A percentile compares a stretch with the other conserved stretches of the same genome.
phyloP scores from a whole-genome alignment of 257 asterid species.

The Solanum medicagineum region DNA sequence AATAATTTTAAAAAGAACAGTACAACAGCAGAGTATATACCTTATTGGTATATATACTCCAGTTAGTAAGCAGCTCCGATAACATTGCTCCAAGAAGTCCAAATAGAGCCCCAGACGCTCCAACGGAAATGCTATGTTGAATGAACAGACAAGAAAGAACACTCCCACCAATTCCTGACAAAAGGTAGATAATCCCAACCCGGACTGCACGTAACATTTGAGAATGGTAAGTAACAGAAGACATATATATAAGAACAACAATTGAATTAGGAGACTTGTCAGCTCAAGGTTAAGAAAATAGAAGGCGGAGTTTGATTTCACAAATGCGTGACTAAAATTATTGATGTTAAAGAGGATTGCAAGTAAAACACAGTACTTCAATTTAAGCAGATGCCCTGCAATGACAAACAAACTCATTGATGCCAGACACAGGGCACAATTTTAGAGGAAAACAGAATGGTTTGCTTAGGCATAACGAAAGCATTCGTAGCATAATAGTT shows the following conservation, averaged over 20 bases:
- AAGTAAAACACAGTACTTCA: neutral
- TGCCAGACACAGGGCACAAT: neutral
- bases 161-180: slow-evolving; percentile 93
- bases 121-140: slow-evolving; percentile 75
- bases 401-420: neutral
- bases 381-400: neutral
- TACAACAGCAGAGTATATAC: slow-evolving; percentile 9
- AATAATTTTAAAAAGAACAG: neutral
- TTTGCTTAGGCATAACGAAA: neutral
- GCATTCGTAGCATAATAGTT: neutral
- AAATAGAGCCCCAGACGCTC: slow-evolving; percentile 98
- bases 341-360: neutral
- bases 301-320: neutral
- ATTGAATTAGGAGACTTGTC: neutral
- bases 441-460: neutral
- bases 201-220: slow-evolving; percentile 41
- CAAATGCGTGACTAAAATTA: neutral
- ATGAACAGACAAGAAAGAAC: slow-evolving; percentile 66
- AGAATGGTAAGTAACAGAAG: neutral
- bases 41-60: slow-evolving; percentile 93
- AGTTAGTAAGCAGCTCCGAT: slow-evolving; percentile 83
- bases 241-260: neutral
- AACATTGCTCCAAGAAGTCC: slow-evolving; percentile 99
- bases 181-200: slow-evolving; percentile 58
- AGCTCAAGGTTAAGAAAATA: neutral